Percentiles rank a stretch among this genome's conserved stretches.
Evolutionary conservation across 1,284 basidiomycete species (phyloP).

Genomic region (Xerocomus nothofagi): DNA sequence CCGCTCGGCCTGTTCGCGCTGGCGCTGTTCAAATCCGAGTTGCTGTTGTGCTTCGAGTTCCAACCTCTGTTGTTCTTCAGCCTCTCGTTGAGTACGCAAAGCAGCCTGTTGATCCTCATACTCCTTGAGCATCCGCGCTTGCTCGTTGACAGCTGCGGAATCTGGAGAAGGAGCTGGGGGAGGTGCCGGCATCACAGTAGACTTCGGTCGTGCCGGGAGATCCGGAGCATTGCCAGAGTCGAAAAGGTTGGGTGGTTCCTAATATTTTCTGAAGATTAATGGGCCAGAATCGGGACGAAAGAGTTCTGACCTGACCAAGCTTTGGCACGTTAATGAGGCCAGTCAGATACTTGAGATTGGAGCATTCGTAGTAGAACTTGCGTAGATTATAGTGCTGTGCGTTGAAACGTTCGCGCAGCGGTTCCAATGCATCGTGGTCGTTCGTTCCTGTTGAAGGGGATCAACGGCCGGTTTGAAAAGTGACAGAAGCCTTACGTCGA

Average conservation of each 20-base stretch:
- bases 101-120: constrained; percentile 95
- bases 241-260: constrained; percentile 93
- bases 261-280: constrained; percentile 4
- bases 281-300: neutral
- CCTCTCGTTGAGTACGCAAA: constrained; percentile 76
- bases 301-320: constrained; percentile 71
- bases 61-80: constrained; percentile 77
- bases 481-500: constrained; percentile 59
- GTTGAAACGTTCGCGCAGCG: constrained; percentile 81
- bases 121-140: constrained; percentile 93
- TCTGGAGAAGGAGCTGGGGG: constrained; percentile 71
- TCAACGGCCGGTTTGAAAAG: constrained; percentile 7
- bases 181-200: constrained; percentile 56
- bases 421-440: constrained; percentile 82
- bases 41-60: constrained; percentile 84
- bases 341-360: constrained; percentile 94
- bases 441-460: constrained; percentile 66
- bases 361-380: constrained; percentile 98
- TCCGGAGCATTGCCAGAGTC: constrained; percentile 85
- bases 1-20: constrained; percentile 85
- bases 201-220: constrained; percentile 83
- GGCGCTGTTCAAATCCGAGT: constrained; percentile 88
- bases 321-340: constrained; percentile 96
- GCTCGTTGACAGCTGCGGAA: constrained; percentile 83
- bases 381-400: constrained; percentile 88